Evolutionary conservation across 73 alveolate species (phyloP).

Genomic region (Urostyla sp.): DNA sequence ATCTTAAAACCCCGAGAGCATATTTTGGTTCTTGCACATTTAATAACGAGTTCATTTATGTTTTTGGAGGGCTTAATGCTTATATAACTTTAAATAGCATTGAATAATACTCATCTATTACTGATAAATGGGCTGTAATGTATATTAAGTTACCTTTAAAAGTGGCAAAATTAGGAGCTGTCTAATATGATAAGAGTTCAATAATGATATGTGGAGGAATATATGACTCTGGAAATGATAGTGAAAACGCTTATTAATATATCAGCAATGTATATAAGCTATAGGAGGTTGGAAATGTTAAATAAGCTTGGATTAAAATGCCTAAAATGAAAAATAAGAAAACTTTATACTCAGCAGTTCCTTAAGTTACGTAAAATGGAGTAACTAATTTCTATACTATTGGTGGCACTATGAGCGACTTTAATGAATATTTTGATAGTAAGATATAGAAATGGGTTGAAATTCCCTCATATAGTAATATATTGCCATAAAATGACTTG

Average conservation of each 20-base stretch:
- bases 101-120: constrained; percentile 66
- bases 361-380: background rate
- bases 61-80: constrained; percentile 76
- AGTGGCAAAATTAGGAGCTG: constrained; percentile 78
- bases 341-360: constrained; percentile 28
- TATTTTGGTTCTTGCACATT: constrained; percentile 56
- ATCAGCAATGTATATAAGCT: constrained; percentile 45
- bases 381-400: constrained; percentile 14
- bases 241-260: constrained; percentile 49
- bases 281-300: constrained; percentile 1
- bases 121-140: constrained; percentile 66
- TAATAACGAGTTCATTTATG: constrained; percentile 65
- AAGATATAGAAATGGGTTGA: constrained; percentile 24
- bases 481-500: constrained; percentile 46
- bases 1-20: constrained; percentile 71
- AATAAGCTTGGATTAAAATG: constrained; percentile 48
- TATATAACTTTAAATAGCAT: constrained; percentile 57
- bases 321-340: constrained; percentile 49
- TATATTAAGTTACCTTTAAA: constrained; percentile 68
- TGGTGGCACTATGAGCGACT: constrained; percentile 54
- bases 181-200: constrained; percentile 47
- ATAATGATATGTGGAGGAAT: constrained; percentile 80
- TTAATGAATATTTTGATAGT: constrained; percentile 30
- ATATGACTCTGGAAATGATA: constrained; percentile 70
- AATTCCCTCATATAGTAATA: constrained; percentile 29